Evolutionary conservation across 176 grass and related monocot genomes (phyloP).

Genomic region (Paspalum vaginatum): DNA sequence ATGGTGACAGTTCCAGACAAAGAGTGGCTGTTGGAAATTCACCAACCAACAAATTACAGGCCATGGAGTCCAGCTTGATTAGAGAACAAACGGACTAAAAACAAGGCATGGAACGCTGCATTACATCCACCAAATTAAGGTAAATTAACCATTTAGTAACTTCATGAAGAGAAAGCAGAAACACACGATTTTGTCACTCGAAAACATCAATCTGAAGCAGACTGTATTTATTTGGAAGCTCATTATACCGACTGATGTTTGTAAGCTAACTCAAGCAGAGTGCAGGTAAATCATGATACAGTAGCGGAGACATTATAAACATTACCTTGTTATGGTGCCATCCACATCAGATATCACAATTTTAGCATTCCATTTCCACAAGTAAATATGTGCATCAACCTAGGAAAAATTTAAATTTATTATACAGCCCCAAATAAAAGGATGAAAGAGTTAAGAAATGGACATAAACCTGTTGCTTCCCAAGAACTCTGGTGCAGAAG

Average conservation of each 20-base stretch:
- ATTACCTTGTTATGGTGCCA: slow-evolving; percentile 98
- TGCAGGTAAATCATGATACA: not conserved
- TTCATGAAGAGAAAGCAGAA: not conserved
- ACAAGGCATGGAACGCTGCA: slow-evolving; percentile 1
- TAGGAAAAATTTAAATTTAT: slow-evolving; percentile 56
- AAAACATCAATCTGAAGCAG: slow-evolving; percentile 6
- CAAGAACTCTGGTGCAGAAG: slow-evolving; percentile 92
- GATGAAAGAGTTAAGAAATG: slow-evolving; percentile 37
- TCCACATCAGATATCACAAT: slow-evolving; percentile 99
- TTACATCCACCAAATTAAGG: not conserved
- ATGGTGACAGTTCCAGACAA: slow-evolving; percentile 21
- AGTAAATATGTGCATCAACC: slow-evolving; percentile 98
- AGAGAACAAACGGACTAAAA: not conserved
- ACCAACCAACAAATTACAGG: slow-evolving; percentile 27
- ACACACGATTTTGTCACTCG: not conserved
- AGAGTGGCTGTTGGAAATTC: not conserved
- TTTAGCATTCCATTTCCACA: slow-evolving; percentile 98
- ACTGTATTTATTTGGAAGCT: not conserved
- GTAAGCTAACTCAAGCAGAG: slow-evolving; percentile 11
- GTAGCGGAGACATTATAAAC: slow-evolving; percentile 3
- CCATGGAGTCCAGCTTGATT: slow-evolving; percentile 16
- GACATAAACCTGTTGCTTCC: slow-evolving; percentile 79
- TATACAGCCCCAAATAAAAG: slow-evolving; percentile 25
- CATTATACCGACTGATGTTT: slow-evolving; percentile 5
- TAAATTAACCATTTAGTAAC: not conserved